These are phyloP conservation scores for Sporothrix globosa DNA, from an alignment of 2,329 filamentous ascomycete genomes.

Conservation along the genomic window DNA sequence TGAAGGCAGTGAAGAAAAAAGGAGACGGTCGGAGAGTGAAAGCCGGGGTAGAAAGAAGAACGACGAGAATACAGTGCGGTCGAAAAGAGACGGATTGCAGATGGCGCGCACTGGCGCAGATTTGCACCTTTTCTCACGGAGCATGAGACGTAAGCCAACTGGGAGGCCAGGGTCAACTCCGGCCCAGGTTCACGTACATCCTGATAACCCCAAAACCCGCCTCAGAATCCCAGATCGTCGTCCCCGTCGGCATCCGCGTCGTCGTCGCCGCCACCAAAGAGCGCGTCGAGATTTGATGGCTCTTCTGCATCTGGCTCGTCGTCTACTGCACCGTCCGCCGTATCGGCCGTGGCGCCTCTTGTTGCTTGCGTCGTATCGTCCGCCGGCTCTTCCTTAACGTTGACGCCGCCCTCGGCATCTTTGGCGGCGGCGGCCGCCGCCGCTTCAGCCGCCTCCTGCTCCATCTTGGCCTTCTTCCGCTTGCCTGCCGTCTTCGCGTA, in stretches of 20 bases:
- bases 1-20: neutral
- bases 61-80: too few relatives aligned
- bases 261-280: conserved; percentile 32
- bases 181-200: too few relatives aligned
- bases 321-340: conserved; percentile 1
- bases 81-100: too few relatives aligned
- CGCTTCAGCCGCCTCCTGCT: conserved; percentile 4
- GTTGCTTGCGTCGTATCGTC: neutral
- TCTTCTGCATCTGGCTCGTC: conserved; percentile 32
- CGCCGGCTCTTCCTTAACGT: conserved; percentile 1
- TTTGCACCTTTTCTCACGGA: neutral
- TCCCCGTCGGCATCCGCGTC: conserved; percentile 23
- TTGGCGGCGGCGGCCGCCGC: neutral
- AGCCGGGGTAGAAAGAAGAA: neutral
- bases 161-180: neutral
- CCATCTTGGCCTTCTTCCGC: conserved; percentile 30
- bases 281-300: conserved; percentile 29
- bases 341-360: neutral
- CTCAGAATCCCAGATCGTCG: conserved; percentile 12
- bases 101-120: neutral
- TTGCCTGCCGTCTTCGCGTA: conserved; percentile 18
- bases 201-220: too few relatives aligned
- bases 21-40: neutral
- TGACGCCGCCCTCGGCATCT: neutral
- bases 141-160: too few relatives aligned